Base-by-base conservation (phyloP, 2,329 filamentous ascomycete species). In the Xylaria sp. region DNA sequence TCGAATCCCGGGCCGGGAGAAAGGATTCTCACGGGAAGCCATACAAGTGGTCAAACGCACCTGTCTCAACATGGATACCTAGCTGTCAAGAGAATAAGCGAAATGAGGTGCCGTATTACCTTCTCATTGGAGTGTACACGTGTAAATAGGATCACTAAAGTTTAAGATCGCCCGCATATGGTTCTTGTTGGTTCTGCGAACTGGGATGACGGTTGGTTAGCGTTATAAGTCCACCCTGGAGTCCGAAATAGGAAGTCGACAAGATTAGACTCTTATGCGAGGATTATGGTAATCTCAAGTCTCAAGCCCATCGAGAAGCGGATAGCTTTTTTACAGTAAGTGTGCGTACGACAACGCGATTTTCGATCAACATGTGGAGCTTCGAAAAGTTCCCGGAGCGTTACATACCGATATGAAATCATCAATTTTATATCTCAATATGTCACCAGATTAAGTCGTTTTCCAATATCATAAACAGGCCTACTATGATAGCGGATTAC, bases 121-220 rank as follows among this genome's bases (percentile, higher is more conserved):
- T 28, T 19, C 2, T 31, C 33, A 49, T 40, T 40, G 43, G 19
- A n/a, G 33, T n/a, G 54, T 31, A 31, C 28, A 31, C 28, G 28
- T 31, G 28, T 33, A 42, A 6, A 23, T 38, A 23, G 21, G 11
- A 57, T 28, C 5, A 38, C 23, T 40, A 28, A 17, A 14, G 7
- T 17, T 50, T 56, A 61, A 46, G 47, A 57, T 57, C 53, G 7
- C 23, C 57, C 49, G 4, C 11, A 40, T 61, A 57, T 61, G 53
- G 58, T 43, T 40, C 31, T 49, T 21, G n/a, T 31, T 15, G 45
- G 33, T 45, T 38, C 25, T 17, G 38, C 17, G 4, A 19, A 14
- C 31, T 28, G 23, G 49, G 49, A 38, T 51, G 9, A 25, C 8
- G 33, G 6, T 23, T 15, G 5, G 33, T 33, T 45, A 17, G 17